A percentile compares a stretch with the other conserved stretches of the same genome.
phyloP scores from a whole-genome alignment of 805 yeast species.

The Debaryomyces maramus region DNA sequence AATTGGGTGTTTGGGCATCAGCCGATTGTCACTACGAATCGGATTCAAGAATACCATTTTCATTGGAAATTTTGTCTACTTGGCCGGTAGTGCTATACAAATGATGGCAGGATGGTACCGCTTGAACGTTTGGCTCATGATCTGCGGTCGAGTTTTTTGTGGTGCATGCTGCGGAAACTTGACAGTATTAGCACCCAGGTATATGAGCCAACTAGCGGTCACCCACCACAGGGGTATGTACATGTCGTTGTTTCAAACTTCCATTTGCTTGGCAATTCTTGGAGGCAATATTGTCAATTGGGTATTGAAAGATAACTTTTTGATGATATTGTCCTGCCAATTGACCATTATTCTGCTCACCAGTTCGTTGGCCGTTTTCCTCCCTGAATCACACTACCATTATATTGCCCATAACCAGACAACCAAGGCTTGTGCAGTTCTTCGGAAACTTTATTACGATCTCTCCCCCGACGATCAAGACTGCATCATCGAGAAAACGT shows the following conservation, averaged over 20 bases:
- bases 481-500: not conserved
- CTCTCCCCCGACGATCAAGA: not conserved
- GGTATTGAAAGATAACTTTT: not conserved
- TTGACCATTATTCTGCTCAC: not conserved
- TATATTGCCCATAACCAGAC: not conserved
- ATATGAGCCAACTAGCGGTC: constrained; percentile 18
- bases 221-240: constrained; percentile 15
- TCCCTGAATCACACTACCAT: constrained; percentile 3
- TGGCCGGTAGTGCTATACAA: constrained; percentile 18
- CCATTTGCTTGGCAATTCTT: constrained; percentile 24
- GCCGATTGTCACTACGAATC: constrained; percentile 5
- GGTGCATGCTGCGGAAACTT: constrained; percentile 27
- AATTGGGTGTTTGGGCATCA: constrained; percentile 18
- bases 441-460: not conserved
- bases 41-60: constrained; percentile 15
- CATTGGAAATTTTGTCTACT: constrained; percentile 15
- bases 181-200: constrained; percentile 25
- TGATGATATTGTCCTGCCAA: constrained; percentile 1
- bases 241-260: constrained; percentile 23
- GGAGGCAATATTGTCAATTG: constrained; percentile 18
- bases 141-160: constrained; percentile 19
- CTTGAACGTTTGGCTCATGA: constrained; percentile 11
- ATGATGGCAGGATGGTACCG: constrained; percentile 3
- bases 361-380: not conserved
- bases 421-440: not conserved